A percentile compares a stretch with the other conserved stretches of the same genome.
phyloP scores from a whole-genome alignment of 2,329 filamentous ascomycete genomes.

The Pseudovirgaria hyperparasitica region DNA sequence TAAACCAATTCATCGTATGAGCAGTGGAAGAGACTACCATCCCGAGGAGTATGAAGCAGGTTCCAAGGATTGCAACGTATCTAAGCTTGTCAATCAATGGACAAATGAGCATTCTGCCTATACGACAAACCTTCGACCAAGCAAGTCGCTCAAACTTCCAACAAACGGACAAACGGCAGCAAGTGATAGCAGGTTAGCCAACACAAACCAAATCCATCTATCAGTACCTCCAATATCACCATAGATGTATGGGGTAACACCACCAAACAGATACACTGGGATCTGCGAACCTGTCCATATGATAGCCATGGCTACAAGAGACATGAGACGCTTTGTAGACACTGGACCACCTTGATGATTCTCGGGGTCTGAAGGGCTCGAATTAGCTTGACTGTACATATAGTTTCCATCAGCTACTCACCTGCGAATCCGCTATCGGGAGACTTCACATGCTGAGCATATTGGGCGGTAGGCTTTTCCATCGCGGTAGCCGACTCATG shows the following conservation, averaged over 20 bases:
- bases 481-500: too few relatives aligned
- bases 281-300: conserved; percentile 46
- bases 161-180: conserved; percentile 6
- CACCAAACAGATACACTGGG: conserved; percentile 32
- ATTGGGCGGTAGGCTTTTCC: too few relatives aligned
- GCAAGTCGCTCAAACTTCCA: conserved; percentile 7
- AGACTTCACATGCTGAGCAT: too few relatives aligned
- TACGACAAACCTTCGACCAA: conserved; percentile 7
- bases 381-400: too few relatives aligned
- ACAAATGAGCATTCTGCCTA: conserved; percentile 38
- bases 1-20: conserved; percentile 9
- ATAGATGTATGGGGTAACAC: conserved; percentile 35
- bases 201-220: conserved; percentile 40
- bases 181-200: conserved; percentile 34
- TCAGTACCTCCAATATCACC: conserved; percentile 40
- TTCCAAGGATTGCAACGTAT: conserved; percentile 7
- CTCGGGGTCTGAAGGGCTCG: too few relatives aligned
- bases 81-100: conserved; percentile 53
- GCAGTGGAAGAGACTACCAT: conserved; percentile 5
- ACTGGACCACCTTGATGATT: too few relatives aligned
- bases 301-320: conserved; percentile 43
- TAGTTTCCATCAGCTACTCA: too few relatives aligned
- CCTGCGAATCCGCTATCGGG: too few relatives aligned
- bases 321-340: conserved; percentile 32
- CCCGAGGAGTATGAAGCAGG: conserved; percentile 3